Base-by-base conservation (phyloP, 345 rosid species). In the Citrus mangshanensis region DNA sequence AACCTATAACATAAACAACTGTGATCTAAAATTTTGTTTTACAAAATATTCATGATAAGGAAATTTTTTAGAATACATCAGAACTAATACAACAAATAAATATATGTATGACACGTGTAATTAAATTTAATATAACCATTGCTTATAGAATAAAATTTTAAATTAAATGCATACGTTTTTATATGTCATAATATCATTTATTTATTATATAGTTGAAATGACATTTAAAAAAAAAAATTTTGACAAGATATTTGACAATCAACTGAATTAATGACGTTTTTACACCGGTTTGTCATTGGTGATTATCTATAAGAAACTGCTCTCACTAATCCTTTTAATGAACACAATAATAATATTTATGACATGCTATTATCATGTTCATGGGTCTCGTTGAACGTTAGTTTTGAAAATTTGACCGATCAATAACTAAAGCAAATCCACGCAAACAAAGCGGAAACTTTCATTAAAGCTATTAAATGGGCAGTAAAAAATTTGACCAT, bases 161-260 rank as follows among this genome's bases (percentile, higher is more conserved):
- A 40, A 9, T 9, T 40, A 40, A 40, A 9, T 40, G 0, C 0
- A 1, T 0, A 1, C 1, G 2, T 0, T n/a, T n/a, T n/a, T n/a
- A n/a, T n/a, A n/a, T n/a, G 2, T 40, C 0, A 8, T 8, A 9
- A 38, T 38, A 38, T 38, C 0, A 38, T 38, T 7, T 38, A 38
- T 0, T 38, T 38, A 1, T 38, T 38, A 38, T 38, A 40, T 40
- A 9, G 0, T 0, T 40, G 0, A 40, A 2, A 9, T 9, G 1
- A 9, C 0, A 40, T n/a, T n/a, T n/a, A n/a, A n/a, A n/a, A n/a
- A n/a, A n/a, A n/a, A n/a, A n/a, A n/a, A n/a, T n/a, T n/a, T n/a
- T n/a, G 51, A 12, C 4, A 12, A 42, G 4, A 42, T 42, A 12
- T 42, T 42, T 42, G 51, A 42, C 16, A 3, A 12, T 42, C 16